Percentiles rank a stretch among this genome's conserved stretches.
phyloP scores from a whole-genome alignment of 2,329 filamentous ascomycete genomes.

The Xylariales sp. region DNA sequence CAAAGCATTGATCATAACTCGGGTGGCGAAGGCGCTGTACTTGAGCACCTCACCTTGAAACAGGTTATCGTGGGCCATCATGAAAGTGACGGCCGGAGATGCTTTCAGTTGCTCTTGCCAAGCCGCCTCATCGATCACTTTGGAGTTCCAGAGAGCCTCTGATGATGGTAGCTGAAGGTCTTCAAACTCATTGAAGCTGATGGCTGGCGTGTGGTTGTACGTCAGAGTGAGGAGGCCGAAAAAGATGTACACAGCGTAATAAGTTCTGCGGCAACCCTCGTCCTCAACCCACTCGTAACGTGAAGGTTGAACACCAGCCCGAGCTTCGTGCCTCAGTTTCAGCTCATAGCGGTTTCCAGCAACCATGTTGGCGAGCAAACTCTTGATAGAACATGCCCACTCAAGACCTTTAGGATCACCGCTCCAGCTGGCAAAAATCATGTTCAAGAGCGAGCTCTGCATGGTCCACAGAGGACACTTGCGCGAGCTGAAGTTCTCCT shows the following conservation, averaged over 20 bases:
- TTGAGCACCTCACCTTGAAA: constrained; percentile 88
- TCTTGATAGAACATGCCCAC: constrained; percentile 99
- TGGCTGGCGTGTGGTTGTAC: constrained; percentile 96
- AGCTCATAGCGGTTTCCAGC: constrained; percentile 95
- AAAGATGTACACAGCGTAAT: constrained; percentile 99
- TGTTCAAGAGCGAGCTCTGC: constrained; percentile 94
- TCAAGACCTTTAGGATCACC: constrained; percentile 95
- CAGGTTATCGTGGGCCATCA: constrained; percentile 89
- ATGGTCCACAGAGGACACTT: constrained; percentile 98
- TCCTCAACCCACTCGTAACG: constrained; percentile 95
- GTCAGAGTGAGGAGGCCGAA: constrained; percentile 92
- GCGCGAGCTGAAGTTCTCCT: constrained; percentile 96
- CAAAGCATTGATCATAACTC: constrained; percentile 97
- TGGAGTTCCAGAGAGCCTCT: constrained; percentile 89
- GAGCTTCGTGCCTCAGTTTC: constrained; percentile 86
- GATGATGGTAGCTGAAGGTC: constrained; percentile 88
- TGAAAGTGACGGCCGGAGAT: constrained; percentile 77
- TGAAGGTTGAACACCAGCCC: constrained; percentile 69
- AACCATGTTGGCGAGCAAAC: constrained; percentile 96
- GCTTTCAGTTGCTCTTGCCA: constrained; percentile 77
- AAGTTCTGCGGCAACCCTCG: constrained; percentile 92
- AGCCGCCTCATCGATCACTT: constrained; percentile 69
- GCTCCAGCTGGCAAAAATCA: constrained; percentile 99
- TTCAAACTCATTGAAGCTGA: constrained; percentile 98
- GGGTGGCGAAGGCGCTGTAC: constrained; percentile 95